phyloP scores from a whole-genome alignment of 768 basidiomycete genomes.

The Trametes maxima region DNA sequence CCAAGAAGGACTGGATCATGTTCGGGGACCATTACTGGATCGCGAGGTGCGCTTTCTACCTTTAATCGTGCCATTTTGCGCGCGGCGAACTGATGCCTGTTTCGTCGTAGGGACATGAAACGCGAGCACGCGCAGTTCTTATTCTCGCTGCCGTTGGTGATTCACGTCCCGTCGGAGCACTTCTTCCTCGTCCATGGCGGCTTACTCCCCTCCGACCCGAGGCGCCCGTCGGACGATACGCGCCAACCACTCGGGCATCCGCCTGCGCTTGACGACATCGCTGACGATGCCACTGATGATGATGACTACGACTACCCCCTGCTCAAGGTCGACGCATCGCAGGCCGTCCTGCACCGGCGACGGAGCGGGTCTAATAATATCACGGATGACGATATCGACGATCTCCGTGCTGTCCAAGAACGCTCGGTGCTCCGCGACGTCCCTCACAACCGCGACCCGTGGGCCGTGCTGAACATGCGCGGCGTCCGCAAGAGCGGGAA shows the following conservation, averaged over 20 bases:
- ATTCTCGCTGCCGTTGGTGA: constrained; percentile 65
- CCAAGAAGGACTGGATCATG: constrained; percentile 63
- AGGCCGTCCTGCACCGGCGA: constrained; percentile 1
- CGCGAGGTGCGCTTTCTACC: constrained; percentile 50
- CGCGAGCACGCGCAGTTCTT: constrained; percentile 70
- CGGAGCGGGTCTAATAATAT: neutral
- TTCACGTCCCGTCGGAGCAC: constrained; percentile 78
- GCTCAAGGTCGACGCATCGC: neutral
- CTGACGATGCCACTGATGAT: neutral
- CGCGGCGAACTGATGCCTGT: neutral
- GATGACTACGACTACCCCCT: constrained; percentile 18
- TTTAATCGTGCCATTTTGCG: constrained; percentile 7
- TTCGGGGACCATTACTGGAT: constrained; percentile 77
- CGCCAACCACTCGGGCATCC: constrained; percentile 73
- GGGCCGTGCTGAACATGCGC: constrained; percentile 76
- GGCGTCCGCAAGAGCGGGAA: constrained; percentile 43
- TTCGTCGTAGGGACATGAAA: constrained; percentile 51
- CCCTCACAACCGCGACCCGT: constrained; percentile 78
- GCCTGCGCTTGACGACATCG: constrained; percentile 41
- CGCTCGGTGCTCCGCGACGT: constrained; percentile 63
- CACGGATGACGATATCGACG: constrained; percentile 13
- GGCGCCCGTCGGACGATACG: constrained; percentile 46
- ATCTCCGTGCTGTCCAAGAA: constrained; percentile 66
- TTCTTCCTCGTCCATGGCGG: constrained; percentile 84
- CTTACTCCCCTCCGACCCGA: constrained; percentile 72